These are phyloP conservation scores for Diaporthe citrichinensis DNA, from an alignment of 2,329 filamentous ascomycete genomes.

Conservation along the genomic window DNA sequence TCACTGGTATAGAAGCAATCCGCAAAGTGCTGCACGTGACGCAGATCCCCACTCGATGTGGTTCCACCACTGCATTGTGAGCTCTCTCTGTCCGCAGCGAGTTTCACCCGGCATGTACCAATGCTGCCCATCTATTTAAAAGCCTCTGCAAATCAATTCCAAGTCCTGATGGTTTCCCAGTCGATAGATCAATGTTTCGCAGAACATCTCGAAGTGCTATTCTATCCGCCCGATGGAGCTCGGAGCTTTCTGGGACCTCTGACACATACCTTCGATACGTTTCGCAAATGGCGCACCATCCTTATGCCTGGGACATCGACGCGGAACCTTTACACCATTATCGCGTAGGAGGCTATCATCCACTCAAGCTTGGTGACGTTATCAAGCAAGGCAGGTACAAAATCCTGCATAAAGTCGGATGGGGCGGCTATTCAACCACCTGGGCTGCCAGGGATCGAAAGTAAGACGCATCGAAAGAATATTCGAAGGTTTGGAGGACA, in stretches of 20 bases:
- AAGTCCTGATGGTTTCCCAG: neutral
- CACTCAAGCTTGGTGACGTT: neutral
- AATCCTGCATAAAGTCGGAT: slow-evolving; percentile 13
- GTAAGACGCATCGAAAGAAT: neutral
- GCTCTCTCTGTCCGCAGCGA: neutral
- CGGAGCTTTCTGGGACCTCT: neutral
- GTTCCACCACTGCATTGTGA: neutral
- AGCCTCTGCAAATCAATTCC: neutral
- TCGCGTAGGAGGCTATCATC: neutral
- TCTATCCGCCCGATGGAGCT: neutral
- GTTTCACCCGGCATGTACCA: neutral
- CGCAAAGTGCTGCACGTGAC: neutral
- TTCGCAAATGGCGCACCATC: neutral
- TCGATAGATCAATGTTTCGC: neutral
- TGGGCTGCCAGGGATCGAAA: slow-evolving; percentile 11
- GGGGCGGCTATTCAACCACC: neutral
- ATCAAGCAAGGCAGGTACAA: slow-evolving; percentile 1
- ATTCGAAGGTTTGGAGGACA: neutral
- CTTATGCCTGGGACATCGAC: neutral
- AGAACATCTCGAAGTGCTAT: neutral
- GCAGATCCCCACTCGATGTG: no score
- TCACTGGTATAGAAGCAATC: neutral
- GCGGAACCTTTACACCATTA: neutral
- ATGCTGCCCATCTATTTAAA: neutral
- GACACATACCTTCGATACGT: neutral